phyloP scores from a whole-genome alignment of 768 basidiomycete genomes.

The Mycena rebaudengoi region DNA sequence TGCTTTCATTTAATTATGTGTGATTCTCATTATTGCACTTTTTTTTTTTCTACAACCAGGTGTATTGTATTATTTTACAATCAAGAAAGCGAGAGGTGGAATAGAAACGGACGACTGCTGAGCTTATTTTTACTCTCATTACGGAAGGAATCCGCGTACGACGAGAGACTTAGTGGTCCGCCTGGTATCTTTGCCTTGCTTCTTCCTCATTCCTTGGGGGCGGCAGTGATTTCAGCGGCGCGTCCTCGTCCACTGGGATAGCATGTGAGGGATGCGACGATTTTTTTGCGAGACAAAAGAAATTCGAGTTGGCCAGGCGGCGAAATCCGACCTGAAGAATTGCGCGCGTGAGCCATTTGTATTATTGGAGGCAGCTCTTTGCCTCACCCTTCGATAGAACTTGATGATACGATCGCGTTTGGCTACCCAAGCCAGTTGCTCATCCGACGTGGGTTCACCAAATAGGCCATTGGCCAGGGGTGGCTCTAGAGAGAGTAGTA shows the following conservation, averaged over 20 bases:
- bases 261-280: not conserved
- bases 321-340: constrained; percentile 5
- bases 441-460: not conserved
- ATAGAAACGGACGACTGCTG: too few relatives aligned
- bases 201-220: not conserved
- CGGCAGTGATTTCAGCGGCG: not conserved
- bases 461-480: not conserved
- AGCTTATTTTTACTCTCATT: too few relatives aligned
- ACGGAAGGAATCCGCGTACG: too few relatives aligned
- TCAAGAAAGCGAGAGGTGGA: too few relatives aligned
- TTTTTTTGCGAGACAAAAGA: constrained; percentile 1
- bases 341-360: too few relatives aligned
- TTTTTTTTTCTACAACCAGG: too few relatives aligned
- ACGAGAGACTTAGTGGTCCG: too few relatives aligned
- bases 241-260: not conserved
- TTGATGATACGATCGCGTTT: not conserved
- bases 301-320: not conserved
- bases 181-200: too few relatives aligned
- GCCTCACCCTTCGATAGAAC: not conserved
- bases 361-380: too few relatives aligned
- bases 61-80: too few relatives aligned
- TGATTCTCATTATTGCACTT: too few relatives aligned
- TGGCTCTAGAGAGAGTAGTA: not conserved
- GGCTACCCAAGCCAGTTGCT: not conserved
- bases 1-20: too few relatives aligned